phyloP scores from a whole-genome alignment of 495 filamentous ascomycete species.

The Trichoderma asperelloides region DNA sequence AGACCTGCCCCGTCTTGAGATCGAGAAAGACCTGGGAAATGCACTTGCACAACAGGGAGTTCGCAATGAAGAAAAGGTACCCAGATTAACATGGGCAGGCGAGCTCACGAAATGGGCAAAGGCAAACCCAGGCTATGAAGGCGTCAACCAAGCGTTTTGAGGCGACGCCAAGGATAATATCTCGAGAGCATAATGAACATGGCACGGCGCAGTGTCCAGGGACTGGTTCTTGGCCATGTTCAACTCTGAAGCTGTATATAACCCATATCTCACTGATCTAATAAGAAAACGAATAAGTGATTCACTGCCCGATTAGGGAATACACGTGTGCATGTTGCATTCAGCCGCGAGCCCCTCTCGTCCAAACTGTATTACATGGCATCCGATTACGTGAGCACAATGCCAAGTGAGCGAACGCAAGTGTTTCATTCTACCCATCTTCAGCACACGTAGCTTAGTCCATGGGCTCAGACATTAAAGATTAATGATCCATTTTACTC shows the following conservation, averaged over 20 bases:
- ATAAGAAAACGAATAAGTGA: too few relatives aligned
- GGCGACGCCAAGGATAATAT: conserved; percentile 14
- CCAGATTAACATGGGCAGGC: conserved; percentile 25
- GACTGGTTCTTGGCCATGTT: neutral
- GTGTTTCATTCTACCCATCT: too few relatives aligned
- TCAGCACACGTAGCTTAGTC: too few relatives aligned
- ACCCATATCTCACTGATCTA: too few relatives aligned
- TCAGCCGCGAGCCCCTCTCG: too few relatives aligned
- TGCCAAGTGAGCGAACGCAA: neutral
- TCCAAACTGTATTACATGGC: too few relatives aligned
- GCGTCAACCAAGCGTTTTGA: conserved; percentile 34
- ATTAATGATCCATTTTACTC: too few relatives aligned
- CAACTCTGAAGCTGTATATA: too few relatives aligned
- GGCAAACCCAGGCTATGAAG: conserved; percentile 25
- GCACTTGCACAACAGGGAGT: conserved; percentile 35
- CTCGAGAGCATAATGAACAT: neutral
- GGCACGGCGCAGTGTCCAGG: neutral
- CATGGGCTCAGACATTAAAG: too few relatives aligned
- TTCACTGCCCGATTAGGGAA: too few relatives aligned
- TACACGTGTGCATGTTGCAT: too few relatives aligned
- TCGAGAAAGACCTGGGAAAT: conserved; percentile 39
- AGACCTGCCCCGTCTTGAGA: conserved; percentile 26
- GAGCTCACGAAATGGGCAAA: conserved; percentile 23
- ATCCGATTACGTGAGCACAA: neutral
- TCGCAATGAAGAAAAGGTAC: conserved; percentile 30